A percentile compares a stretch with the other conserved stretches of the same genome.
Conservation (phyloP, 2,329 filamentous ascomycete genomes). For the Malbranchea cinnamomea region DNA sequence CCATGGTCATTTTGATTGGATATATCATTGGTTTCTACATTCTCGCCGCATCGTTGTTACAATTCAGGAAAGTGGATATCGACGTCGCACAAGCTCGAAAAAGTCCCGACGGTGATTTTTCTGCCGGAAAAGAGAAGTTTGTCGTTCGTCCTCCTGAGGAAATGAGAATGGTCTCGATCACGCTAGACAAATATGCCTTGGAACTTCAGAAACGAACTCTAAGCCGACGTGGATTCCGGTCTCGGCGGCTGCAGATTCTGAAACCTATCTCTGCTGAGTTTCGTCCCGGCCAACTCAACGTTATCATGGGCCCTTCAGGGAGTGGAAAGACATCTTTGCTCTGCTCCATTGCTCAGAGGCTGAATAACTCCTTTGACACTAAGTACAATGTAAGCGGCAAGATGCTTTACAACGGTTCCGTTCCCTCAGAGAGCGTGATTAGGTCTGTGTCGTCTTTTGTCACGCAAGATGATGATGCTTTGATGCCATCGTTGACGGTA, state of each 20-base stretch:
- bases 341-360: conserved; percentile 54
- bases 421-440: conserved; percentile 53
- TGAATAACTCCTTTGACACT: conserved; percentile 47
- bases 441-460: conserved; percentile 62
- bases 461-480: conserved; percentile 61
- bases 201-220: conserved; percentile 46
- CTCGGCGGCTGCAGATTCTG: conserved; percentile 37
- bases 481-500: conserved; percentile 60
- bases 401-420: conserved; percentile 54
- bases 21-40: conserved; percentile 51
- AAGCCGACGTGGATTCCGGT: conserved; percentile 28
- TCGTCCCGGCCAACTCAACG: conserved; percentile 51
- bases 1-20: conserved; percentile 46
- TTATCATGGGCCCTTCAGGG: conserved; percentile 69
- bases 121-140: conserved; percentile 58
- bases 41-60: conserved; percentile 46
- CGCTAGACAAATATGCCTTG: conserved; percentile 49
- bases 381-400: conserved; percentile 47
- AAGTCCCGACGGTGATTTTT: conserved; percentile 43
- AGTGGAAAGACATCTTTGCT: conserved; percentile 62
- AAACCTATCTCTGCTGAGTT: conserved; percentile 53
- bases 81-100: conserved; percentile 49
- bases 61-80: conserved; percentile 52
- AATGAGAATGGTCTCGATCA: conserved; percentile 48
- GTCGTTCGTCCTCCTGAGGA: conserved; percentile 36